Base-by-base conservation (phyloP, 345 rosid genomes). In the Populus simonii region DNA sequence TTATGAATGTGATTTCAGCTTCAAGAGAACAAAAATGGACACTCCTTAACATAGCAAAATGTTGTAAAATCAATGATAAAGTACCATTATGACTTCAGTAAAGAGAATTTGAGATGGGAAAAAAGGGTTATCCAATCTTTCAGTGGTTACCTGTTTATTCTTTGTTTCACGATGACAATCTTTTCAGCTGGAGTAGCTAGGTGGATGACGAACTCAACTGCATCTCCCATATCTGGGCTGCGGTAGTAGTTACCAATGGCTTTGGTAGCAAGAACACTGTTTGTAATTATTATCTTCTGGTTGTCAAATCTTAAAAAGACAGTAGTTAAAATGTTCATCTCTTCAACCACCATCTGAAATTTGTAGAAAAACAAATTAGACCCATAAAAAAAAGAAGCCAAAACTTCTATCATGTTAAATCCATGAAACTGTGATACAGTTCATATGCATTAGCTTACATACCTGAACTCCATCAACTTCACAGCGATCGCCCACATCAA, bases 191-290 rank as follows among this genome's bases (percentile, higher is more conserved):
- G 84, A 18, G 96, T 91, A 1, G 91, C 84, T 35, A 93, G 67
- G 23, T 89, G 84, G 23, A 93, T 78, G 4, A 88, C 72, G 86
- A 93, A 93, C 77, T 89, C 96, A 33, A 91, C 86, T 11, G 87
- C 83, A 76, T 93, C 96, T 29, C 91, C 83, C 97, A 93, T 93
- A 71, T 91, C 92, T 0, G 97, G 96, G 82, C 97, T 91, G 68
- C 97, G 89, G 70, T 89, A 89, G 51, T 73, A 82, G 80, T 86
- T 86, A 15, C 85, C 38, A 20, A 86, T 86, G 77, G 85, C 27
- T 59, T 84, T 86, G 6, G 84, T 82, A 27, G 86, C 87, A 67
- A 86, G 85, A 41, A 80, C 90, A 4, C 92, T 74, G 83, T 93
- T 93, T 0, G 94, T 87, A 70, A 91, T 91, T 75, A 85, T 84